These are phyloP conservation scores for Arthroderma uncinatum DNA, from an alignment of 2,329 filamentous ascomycete genomes.

Conservation along the genomic window DNA sequence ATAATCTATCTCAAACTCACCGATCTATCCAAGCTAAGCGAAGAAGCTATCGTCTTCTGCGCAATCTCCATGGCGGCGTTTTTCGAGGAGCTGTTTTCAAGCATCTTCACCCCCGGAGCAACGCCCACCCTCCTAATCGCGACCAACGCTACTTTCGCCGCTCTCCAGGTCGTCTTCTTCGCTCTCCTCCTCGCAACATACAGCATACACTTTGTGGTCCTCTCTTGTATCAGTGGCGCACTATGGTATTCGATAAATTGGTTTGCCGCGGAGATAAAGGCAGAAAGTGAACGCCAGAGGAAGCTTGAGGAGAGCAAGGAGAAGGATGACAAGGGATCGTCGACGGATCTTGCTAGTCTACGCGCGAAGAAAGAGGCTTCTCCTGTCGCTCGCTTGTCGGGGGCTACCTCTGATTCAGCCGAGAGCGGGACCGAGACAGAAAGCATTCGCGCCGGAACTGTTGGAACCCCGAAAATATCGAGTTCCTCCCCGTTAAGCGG, in stretches of 20 bases:
- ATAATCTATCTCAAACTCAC: not conserved
- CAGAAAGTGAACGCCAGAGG: conserved; percentile 34
- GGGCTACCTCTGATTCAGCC: conserved; percentile 25
- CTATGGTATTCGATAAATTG: conserved; percentile 96
- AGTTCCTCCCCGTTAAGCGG: not conserved
- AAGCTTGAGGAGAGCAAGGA: conserved; percentile 36
- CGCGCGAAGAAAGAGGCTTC: conserved; percentile 15
- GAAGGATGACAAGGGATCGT: conserved; percentile 23
- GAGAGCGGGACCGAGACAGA: conserved; percentile 39
- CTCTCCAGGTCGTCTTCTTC: conserved; percentile 68
- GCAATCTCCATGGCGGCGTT: conserved; percentile 38
- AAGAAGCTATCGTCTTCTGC: not conserved
- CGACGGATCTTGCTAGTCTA: conserved; percentile 1
- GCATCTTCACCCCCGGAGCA: conserved; percentile 84
- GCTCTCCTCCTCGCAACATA: conserved; percentile 67
- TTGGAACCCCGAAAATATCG: conserved; percentile 5
- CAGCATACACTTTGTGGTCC: conserved; percentile 76
- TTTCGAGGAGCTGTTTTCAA: conserved; percentile 71
- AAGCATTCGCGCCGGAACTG: conserved; percentile 17
- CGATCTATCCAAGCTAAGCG: not conserved
- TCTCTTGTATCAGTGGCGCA: conserved; percentile 66
- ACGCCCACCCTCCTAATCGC: conserved; percentile 80
- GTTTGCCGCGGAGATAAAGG: conserved; percentile 61
- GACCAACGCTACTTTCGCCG: conserved; percentile 79
- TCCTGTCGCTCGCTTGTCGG: conserved; percentile 6